Evolutionary conservation across 805 yeast genomes (phyloP), one percentile per base, ranked within the genome.

Genomic region (Barnettozyma botsteinii): DNA sequence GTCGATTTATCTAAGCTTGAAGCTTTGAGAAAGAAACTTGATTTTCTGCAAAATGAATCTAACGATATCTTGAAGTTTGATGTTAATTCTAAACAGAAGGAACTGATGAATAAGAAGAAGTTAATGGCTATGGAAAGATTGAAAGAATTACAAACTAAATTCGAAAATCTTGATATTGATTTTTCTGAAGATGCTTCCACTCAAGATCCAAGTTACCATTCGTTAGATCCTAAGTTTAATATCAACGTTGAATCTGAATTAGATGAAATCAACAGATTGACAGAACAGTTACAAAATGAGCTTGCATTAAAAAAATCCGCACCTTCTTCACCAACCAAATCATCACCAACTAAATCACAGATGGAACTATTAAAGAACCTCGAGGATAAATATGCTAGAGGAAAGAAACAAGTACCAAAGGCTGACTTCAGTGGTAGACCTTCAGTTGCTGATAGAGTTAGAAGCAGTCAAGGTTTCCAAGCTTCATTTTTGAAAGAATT

Each of bases 21-120:
- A 38, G 62, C 63, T 9, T 63, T 85, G 35, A 69, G 84, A 49
- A 69, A 70, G 41, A 77, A 76, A 49, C 59, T 85, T 28, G 73
- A 80, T 10, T 69, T 71, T 12, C 63, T 85, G 33, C 93, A 85
- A 57, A 70, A 70, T 34, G 89, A 85, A 55, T 79, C 89, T 1
- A 85, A 85, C 57, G 87, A 79, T 47, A 79, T 84, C 29, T 72
- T 85, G 58, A 84, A 83, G 54, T 75, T 69, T 49, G 82, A 82
- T 59, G 61, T 66, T 13, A 61, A 67, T 40, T 66, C 66, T 12
- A 63, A 73, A 41, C 72, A 75, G 39, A 72, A 73, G 45, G 79
- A 82, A 35, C 55, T 73, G 51, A 70, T 80, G 59, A 67, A 71
- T 33, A 74, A 74, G 45, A 81, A 80, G 52, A 83, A 79, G 52